Conservation (phyloP, 2,329 filamentous ascomycete genomes). For the Calonectria pteridis region DNA sequence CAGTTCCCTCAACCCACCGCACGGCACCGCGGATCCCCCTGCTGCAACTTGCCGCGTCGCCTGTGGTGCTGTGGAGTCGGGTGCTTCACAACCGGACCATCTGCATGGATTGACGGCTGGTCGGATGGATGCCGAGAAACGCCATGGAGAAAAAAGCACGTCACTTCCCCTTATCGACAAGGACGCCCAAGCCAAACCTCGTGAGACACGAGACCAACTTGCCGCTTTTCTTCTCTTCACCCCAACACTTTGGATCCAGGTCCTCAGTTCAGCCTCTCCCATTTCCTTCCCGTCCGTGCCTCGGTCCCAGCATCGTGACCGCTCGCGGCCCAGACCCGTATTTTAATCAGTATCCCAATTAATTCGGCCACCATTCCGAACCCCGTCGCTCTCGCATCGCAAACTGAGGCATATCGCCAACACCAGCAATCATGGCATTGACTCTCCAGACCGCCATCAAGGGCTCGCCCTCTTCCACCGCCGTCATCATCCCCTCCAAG, state of each 20-base stretch:
- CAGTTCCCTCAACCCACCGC: slow-evolving; percentile 4
- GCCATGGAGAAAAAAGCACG: slow-evolving; percentile 38
- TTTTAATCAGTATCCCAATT: background rate
- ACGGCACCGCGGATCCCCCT: background rate
- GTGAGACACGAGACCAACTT: slow-evolving; percentile 13
- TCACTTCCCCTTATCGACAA: slow-evolving; percentile 38
- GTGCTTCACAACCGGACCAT: background rate
- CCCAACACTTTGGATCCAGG: background rate
- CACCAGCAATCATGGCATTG: slow-evolving; percentile 48
- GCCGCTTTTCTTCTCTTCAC: slow-evolving; percentile 11
- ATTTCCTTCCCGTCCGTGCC: background rate
- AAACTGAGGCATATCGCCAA: slow-evolving; percentile 7
- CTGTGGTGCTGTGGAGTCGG: slow-evolving; percentile 13
- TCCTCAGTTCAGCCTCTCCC: slow-evolving; percentile 3
- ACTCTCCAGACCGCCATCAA: slow-evolving; percentile 66
- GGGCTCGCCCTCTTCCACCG: slow-evolving; percentile 61
- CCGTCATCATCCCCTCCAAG: slow-evolving; percentile 80
- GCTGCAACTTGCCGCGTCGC: slow-evolving; percentile 3
- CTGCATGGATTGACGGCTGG: slow-evolving; percentile 30
- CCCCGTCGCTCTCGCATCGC: background rate
- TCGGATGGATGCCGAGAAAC: slow-evolving; percentile 39
- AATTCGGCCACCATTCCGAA: background rate
- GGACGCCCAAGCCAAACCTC: slow-evolving; percentile 6
- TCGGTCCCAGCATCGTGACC: background rate
- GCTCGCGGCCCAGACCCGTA: background rate